Evolutionary conservation across 768 basidiomycete genomes (phyloP).

Genomic region (Macrolepiota fuliginosa): DNA sequence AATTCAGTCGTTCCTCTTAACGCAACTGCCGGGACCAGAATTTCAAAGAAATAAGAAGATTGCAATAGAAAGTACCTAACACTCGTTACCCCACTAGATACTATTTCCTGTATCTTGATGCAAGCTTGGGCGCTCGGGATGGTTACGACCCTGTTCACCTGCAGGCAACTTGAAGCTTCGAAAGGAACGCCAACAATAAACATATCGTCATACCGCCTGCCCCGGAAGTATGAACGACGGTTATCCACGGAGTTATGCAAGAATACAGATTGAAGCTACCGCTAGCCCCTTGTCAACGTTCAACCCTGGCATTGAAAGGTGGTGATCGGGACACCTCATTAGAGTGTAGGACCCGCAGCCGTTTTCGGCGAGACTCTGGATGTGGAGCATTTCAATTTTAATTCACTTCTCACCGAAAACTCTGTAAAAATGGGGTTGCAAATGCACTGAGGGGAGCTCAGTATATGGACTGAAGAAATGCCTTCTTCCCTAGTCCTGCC

Average conservation of each 20-base stretch:
- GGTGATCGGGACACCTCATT: no score
- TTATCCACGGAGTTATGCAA: not conserved
- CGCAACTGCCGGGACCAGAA: no score
- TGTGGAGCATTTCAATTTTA: no score
- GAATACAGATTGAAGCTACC: not conserved
- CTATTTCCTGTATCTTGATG: not conserved
- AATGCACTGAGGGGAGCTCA: no score
- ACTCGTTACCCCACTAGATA: not conserved
- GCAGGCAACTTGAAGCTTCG: not conserved
- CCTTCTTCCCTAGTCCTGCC: not conserved
- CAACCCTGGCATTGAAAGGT: no score
- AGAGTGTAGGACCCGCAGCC: no score
- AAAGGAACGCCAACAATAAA: not conserved
- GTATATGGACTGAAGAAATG: not conserved
- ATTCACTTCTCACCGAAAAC: no score
- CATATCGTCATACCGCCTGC: slow-evolving; percentile 4
- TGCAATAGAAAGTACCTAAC: no score
- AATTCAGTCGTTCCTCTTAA: no score
- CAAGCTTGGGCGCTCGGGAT: not conserved
- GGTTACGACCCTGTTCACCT: not conserved
- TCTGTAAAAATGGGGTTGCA: no score
- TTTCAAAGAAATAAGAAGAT: no score
- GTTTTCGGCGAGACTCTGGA: no score
- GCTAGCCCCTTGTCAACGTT: not conserved
- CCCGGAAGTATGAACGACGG: not conserved